Evolutionary conservation across 1,284 basidiomycete genomes (phyloP), one percentile per base, ranked within the genome.

Genomic region (Taiwanofungus camphoratus): DNA sequence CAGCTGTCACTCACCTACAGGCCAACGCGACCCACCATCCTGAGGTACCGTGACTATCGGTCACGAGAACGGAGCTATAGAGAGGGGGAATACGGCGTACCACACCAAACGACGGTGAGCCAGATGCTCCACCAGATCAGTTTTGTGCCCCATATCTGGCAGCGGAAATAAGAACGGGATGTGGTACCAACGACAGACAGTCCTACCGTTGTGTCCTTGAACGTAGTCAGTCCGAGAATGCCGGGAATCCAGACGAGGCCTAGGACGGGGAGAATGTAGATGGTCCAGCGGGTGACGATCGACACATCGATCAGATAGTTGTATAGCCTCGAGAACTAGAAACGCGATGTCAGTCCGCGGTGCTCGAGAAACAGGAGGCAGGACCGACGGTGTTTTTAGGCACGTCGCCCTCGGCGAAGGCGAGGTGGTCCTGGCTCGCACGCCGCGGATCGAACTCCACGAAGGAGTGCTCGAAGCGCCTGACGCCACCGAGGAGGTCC

Each of bases 121-220:
- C 89, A 94, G 47, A 92, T 81, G 43, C 87, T 90, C 91, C 91
- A 95, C 79, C 81, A 93, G 8, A 89, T 44, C 31, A 90, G 64
- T 41, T 69, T 71, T 9, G 86, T 76, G 7, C 70, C 68, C 77
- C 76, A 82, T 15, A 81, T 62, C 75, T 77, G 45, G n/a, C 15
- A 29, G 36, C 4, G 26, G 38, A 35, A 11, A 20, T 33, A 19
- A 29, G 36, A 32, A 45, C 36, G 19, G 5, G 8, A 22, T 5
- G 12, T 11, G 30, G 5, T 2, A 30, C 12, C 11, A 44, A 74
- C 56, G 50, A 79, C 81, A 36, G 64, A n/a, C n/a, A n/a, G n/a
- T n/a, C n/a, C n/a, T 69, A 13, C 77, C 77, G 40, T 77, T 63
- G 3, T 70, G 74, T n/a, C n/a, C n/a, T n/a, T n/a, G 42, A 68